Base-by-base conservation (phyloP, 371 early-diverging fungal species). In the Mortierella sp. region DNA sequence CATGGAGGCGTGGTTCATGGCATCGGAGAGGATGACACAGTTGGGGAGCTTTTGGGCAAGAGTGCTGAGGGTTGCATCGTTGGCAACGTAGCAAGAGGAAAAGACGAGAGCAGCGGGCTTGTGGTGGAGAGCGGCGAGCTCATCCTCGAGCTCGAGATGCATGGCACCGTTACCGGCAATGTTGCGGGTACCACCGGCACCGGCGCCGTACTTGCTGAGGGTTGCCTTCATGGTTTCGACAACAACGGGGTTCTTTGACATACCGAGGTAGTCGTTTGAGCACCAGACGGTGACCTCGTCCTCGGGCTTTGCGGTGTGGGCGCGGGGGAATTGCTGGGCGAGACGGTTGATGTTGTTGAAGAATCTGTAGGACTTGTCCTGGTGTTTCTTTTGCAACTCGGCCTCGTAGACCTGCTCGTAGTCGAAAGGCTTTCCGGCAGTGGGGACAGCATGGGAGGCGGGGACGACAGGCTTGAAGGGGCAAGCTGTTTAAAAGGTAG, bases 161-260 rank as follows among this genome's bases (percentile, higher is more conserved):
- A 98, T 94, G 73, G 95, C 97, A 60, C 97, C 97, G 89, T 99
- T 98, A 54, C 99, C 99, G 38, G 99, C 98, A 90, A 99, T 99
- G 93, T 99, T 99, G 81, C 99, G 96, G n/a, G 99, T 99, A 76
- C 99, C 99, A 81, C 99, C 99, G 21, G 99, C 99, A 76, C 99
- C 99, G 65, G 99, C 97, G 55, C 99, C 99, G 88, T 99, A 99
- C 81, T 92, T 96, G 90, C 97, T 96, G 79, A 99, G 87, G 28
- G 98, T 96, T 3, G 90, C 92, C 95, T 97, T 97, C 98, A 99
- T 99, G 57, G 94, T 91, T 28, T 97, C 95, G 42, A 95, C 90
- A 55, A 99, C 97, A 19, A 92, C 88, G 21, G 97, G 97, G 89
- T 95, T 94, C 90, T 96, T 95, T 70, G 95, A 93, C 97, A 98